These are phyloP conservation scores for Pelargonium cotyledonis DNA, from an alignment of 441 rosid species.

Conservation along the genomic window DNA sequence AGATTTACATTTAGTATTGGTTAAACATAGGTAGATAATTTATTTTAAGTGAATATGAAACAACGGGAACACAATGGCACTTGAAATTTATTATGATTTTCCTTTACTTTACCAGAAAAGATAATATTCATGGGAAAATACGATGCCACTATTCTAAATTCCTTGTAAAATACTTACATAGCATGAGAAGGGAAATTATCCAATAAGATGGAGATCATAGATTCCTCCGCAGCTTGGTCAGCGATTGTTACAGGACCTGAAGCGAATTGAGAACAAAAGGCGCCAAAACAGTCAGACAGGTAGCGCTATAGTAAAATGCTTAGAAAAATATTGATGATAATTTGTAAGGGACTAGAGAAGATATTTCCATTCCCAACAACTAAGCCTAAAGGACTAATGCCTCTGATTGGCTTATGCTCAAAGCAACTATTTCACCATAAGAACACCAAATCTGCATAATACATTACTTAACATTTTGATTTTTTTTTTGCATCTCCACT, in stretches of 20 bases:
- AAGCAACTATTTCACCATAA: no score
- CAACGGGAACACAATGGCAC: neutral
- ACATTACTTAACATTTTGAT: no score
- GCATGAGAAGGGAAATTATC: constrained; percentile 85
- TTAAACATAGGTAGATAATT: neutral
- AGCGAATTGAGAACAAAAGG: neutral
- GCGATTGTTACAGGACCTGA: constrained; percentile 94
- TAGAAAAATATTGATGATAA: no score
- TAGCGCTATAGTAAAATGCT: no score
- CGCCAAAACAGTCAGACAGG: no score
- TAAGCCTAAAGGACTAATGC: no score
- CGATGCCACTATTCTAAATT: neutral
- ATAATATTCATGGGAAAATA: neutral
- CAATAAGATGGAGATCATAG: constrained; percentile 67
- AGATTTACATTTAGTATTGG: neutral
- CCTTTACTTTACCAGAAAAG: neutral
- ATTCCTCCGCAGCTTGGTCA: constrained; percentile 82
- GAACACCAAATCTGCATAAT: no score
- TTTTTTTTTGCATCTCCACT: no score
- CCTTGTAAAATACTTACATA: constrained; percentile 41
- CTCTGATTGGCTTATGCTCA: no score
- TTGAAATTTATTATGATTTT: neutral
- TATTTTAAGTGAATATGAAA: neutral
- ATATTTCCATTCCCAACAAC: no score
- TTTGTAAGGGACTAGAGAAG: no score